Evolutionary conservation across 140 eudicot species (phyloP).

Genomic region (Ambrosia hybrid): DNA sequence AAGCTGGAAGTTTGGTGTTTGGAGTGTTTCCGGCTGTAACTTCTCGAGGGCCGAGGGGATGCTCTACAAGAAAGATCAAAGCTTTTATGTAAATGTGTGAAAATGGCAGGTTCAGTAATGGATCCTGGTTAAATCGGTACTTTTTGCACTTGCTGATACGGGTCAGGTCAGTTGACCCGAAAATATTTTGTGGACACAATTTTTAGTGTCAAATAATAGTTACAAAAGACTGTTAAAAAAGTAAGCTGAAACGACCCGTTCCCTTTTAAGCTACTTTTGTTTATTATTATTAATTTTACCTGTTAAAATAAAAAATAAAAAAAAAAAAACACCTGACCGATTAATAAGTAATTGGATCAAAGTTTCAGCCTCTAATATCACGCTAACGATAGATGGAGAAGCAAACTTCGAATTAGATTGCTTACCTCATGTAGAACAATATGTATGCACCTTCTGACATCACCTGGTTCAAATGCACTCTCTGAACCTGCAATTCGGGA

Average conservation of each 20-base stretch:
- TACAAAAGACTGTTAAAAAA: background rate
- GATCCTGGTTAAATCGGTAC: background rate
- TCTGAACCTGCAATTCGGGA: slow-evolving; percentile 57
- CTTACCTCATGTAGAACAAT: slow-evolving; percentile 83
- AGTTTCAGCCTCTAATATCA: background rate
- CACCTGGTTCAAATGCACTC: slow-evolving; percentile 65
- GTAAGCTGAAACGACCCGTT: too few species aligned
- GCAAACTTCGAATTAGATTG: background rate
- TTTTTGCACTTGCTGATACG: background rate
- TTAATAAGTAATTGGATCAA: background rate
- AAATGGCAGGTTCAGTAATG: slow-evolving; percentile 15
- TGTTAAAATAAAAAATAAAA: background rate
- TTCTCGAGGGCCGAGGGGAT: slow-evolving; percentile 63
- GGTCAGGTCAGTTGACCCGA: slow-evolving; percentile 13
- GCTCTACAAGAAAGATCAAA: slow-evolving; percentile 45
- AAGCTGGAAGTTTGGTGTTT: slow-evolving; percentile 33
- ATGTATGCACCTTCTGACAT: slow-evolving; percentile 98
- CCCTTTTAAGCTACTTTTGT: slow-evolving; percentile 2
- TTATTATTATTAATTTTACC: background rate
- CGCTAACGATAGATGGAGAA: background rate
- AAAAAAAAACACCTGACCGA: background rate
- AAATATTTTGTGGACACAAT: background rate
- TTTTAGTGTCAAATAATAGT: background rate
- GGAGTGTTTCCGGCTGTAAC: slow-evolving; percentile 33
- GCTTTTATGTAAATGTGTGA: background rate